These are phyloP conservation scores for Pestalotiopsis fici DNA, from an alignment of 2,329 filamentous ascomycete species.

Conservation along the genomic window DNA sequence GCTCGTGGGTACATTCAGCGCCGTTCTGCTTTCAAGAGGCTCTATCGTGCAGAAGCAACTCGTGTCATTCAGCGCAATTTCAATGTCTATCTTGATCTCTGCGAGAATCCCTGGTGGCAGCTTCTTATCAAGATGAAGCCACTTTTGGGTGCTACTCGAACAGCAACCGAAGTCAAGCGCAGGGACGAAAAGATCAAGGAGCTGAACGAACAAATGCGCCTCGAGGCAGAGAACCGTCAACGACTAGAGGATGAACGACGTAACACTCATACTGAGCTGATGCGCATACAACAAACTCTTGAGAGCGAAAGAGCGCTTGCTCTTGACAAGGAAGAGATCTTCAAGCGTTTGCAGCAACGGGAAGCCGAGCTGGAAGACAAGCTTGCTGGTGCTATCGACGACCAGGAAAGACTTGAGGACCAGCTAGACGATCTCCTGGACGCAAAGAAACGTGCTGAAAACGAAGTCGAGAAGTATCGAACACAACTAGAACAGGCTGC, in stretches of 20 bases:
- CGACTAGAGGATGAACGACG: constrained; percentile 89
- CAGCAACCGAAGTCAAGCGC: constrained; percentile 91
- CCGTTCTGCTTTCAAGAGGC: constrained; percentile 84
- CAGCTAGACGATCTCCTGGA: constrained; percentile 87
- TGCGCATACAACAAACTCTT: constrained; percentile 87
- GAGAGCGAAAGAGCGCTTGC: constrained; percentile 96
- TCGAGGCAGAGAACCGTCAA: constrained; percentile 73
- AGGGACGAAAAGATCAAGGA: constrained; percentile 90
- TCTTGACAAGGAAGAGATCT: constrained; percentile 98
- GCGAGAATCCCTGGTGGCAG: constrained; percentile 96
- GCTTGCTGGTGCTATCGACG: constrained; percentile 85
- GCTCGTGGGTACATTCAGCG: constrained; percentile 88
- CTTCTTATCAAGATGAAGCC: constrained; percentile 95
- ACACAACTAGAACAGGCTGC: constrained; percentile 90
- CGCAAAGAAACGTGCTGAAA: constrained; percentile 85
- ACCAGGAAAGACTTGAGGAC: constrained; percentile 92
- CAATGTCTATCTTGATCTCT: constrained; percentile 85
- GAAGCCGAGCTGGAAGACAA: constrained; percentile 93
- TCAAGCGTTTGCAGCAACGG: constrained; percentile 90
- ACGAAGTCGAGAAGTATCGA: constrained; percentile 77
- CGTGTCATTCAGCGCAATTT: constrained; percentile 95
- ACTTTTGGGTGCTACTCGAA: constrained; percentile 86
- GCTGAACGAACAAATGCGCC: constrained; percentile 79
- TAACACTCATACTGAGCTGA: constrained; percentile 82
- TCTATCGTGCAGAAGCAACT: constrained; percentile 93